Percentiles rank a stretch among this genome's conserved stretches.
Conservation (phyloP, 768 basidiomycete species). For the Leccinum obscurum region DNA sequence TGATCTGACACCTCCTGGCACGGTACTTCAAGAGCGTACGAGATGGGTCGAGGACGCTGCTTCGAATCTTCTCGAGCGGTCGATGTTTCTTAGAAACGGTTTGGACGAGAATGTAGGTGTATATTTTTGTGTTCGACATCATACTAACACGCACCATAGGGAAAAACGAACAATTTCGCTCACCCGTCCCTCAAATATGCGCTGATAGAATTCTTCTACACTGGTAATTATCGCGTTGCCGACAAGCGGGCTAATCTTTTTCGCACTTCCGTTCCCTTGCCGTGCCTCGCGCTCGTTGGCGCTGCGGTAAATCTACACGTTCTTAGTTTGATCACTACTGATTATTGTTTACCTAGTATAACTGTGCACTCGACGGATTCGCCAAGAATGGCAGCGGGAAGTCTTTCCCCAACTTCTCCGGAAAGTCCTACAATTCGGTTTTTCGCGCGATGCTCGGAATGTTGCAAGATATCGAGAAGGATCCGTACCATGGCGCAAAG, state of each 20-base stretch:
- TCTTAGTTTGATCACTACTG: no score
- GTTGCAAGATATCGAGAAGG: background rate
- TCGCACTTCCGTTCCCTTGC: background rate
- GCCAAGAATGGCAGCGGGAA: background rate
- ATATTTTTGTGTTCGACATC: background rate
- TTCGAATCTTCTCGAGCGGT: background rate
- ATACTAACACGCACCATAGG: background rate
- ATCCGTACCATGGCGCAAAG: background rate
- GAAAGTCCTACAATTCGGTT: background rate
- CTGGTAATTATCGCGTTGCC: background rate
- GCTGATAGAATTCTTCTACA: background rate
- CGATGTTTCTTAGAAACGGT: background rate
- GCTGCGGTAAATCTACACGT: no score
- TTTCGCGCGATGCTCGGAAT: background rate
- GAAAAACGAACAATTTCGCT: background rate
- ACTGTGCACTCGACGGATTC: background rate
- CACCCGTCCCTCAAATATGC: background rate
- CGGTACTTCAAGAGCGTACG: background rate
- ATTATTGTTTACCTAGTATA: background rate
- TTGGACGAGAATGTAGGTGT: background rate
- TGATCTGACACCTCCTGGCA: background rate
- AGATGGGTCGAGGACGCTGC: background rate
- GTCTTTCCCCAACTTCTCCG: background rate
- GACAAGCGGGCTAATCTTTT: background rate
- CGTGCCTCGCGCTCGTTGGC: background rate